phyloP scores from a whole-genome alignment of 1,284 basidiomycete species.

The Trametes polyzona region DNA sequence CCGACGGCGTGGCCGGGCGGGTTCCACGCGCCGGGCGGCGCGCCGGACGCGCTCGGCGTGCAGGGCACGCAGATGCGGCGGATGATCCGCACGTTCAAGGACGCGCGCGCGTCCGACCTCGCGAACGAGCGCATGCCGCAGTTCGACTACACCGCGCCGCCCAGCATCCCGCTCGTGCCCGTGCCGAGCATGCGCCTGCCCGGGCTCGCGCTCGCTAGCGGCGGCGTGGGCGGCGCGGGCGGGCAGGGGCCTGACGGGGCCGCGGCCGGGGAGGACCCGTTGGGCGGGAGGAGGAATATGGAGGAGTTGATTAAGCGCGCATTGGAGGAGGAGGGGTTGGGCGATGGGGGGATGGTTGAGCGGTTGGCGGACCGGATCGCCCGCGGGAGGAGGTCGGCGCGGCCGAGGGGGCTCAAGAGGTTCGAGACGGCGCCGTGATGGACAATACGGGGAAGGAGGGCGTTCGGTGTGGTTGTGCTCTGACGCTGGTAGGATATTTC shows the following conservation, averaged over 20 bases:
- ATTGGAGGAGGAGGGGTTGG: constrained; percentile 62
- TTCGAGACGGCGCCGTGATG: constrained; percentile 53
- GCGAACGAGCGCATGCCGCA: constrained; percentile 91
- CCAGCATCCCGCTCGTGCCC: constrained; percentile 52
- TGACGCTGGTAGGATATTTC: neutral
- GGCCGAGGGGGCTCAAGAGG: constrained; percentile 62
- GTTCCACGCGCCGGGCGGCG: constrained; percentile 44
- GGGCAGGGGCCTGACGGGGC: constrained; percentile 56
- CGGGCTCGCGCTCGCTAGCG: constrained; percentile 36
- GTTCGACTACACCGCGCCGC: constrained; percentile 47
- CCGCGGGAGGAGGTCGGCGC: constrained; percentile 48
- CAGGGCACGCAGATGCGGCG: constrained; percentile 71
- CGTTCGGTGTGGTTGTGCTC: neutral
- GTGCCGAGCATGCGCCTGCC: constrained; percentile 64
- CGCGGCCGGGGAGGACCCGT: neutral
- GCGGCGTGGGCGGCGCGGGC: constrained; percentile 22
- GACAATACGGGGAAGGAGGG: neutral
- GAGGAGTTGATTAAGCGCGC: constrained; percentile 85
- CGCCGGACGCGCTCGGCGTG: constrained; percentile 59
- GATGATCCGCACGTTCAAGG: constrained; percentile 88
- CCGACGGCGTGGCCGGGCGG: constrained; percentile 49
- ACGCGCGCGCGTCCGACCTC: constrained; percentile 93
- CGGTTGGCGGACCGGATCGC: constrained; percentile 65
- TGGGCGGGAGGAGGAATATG: constrained; percentile 61
- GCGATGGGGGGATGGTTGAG: constrained; percentile 55